Evolutionary conservation across 2,329 filamentous ascomycete genomes (phyloP).

Genomic region (Knufia fluminis): DNA sequence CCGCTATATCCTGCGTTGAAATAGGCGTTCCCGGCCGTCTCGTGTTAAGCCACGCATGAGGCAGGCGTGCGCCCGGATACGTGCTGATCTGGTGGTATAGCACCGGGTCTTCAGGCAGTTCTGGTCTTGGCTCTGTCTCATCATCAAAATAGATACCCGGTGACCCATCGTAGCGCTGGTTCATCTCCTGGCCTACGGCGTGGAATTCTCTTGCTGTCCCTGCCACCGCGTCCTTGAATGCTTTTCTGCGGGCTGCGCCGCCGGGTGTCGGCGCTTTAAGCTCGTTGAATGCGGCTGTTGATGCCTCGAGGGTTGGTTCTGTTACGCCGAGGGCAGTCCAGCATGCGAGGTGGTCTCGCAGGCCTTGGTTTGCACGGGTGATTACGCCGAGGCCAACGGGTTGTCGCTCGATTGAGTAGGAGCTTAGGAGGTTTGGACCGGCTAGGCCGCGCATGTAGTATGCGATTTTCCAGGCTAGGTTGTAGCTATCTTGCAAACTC

Average conservation of each 20-base stretch:
- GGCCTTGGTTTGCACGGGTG: slow-evolving; percentile 48
- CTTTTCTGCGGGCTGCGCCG: slow-evolving; percentile 33
- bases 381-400: slow-evolving; percentile 39
- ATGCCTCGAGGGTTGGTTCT: slow-evolving; percentile 30
- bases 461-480: slow-evolving; percentile 32
- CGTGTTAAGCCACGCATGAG: slow-evolving; percentile 55
- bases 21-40: slow-evolving; percentile 34
- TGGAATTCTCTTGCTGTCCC: slow-evolving; percentile 43
- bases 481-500: slow-evolving; percentile 31
- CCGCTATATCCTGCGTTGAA: slow-evolving; percentile 53
- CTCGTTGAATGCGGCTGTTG: slow-evolving; percentile 34
- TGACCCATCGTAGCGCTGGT: slow-evolving; percentile 43
- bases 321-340: slow-evolving; percentile 41
- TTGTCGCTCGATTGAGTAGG: slow-evolving; percentile 29
- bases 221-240: slow-evolving; percentile 36
- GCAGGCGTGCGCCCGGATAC: slow-evolving; percentile 50
- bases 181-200: slow-evolving; percentile 51
- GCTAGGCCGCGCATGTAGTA: slow-evolving; percentile 27
- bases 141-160: slow-evolving; percentile 39
- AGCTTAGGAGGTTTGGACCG: slow-evolving; percentile 24
- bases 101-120: slow-evolving; percentile 32
- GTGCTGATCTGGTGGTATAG: slow-evolving; percentile 41
- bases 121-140: slow-evolving; percentile 26
- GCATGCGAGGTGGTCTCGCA: slow-evolving; percentile 43
- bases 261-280: slow-evolving; percentile 31